phyloP scores from a whole-genome alignment of 352 stramenopile genomes.

The Pelagophyceae sp. region DNA sequence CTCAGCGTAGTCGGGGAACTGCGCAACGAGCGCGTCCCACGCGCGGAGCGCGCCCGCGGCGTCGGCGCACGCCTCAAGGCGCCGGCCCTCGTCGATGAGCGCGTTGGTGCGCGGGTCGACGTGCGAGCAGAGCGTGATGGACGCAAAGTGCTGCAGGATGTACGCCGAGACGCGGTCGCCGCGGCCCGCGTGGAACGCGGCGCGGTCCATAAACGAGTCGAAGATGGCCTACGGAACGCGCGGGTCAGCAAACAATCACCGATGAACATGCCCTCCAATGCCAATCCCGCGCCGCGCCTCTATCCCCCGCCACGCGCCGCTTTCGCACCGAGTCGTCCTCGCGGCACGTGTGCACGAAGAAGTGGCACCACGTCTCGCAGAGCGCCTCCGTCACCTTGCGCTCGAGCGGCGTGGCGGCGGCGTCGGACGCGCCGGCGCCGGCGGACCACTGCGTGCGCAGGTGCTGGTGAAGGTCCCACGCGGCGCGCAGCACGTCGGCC shows the following conservation, averaged over 20 bases:
- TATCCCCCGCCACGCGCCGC: too few relatives aligned
- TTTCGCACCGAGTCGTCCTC: not conserved
- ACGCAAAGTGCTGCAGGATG: not conserved
- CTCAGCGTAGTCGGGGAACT: not conserved
- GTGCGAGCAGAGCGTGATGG: not conserved
- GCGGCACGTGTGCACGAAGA: not conserved
- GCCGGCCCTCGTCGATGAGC: not conserved
- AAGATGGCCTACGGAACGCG: too few relatives aligned
- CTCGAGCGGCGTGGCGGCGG: not conserved
- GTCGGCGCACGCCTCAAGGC: not conserved
- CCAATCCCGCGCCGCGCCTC: too few relatives aligned
- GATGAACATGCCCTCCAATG: too few relatives aligned
- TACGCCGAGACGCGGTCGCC: not conserved
- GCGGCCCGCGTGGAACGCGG: not conserved
- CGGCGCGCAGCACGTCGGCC: not conserved
- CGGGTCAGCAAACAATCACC: too few relatives aligned
- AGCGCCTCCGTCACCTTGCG: not conserved
- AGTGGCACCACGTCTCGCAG: not conserved
- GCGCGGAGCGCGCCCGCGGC: not conserved
- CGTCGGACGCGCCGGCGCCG: not conserved
- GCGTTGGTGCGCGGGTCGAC: not conserved
- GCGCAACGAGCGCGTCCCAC: not conserved
- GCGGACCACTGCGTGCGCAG: not conserved
- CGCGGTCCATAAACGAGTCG: constrained; percentile 2
- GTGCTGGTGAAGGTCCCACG: not conserved